Conservation (phyloP, 2,329 filamentous ascomycete species). For the Dactylonectria estremocensis region DNA sequence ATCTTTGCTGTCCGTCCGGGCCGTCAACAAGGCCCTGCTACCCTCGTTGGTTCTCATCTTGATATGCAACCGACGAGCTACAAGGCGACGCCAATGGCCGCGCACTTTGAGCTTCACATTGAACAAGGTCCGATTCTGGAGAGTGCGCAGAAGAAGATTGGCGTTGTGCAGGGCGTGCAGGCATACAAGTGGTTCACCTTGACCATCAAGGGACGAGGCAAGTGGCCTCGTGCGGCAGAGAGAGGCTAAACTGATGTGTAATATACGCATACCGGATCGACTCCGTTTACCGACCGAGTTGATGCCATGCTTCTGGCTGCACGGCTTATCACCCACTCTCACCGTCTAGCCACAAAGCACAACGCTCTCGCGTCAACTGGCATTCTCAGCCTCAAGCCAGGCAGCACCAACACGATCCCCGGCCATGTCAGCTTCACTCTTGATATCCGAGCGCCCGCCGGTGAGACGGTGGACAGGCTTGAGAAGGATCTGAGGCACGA, state of each 20-base stretch:
- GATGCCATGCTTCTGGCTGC: constrained; percentile 35
- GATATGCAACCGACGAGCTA: constrained; percentile 71
- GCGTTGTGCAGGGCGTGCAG: constrained; percentile 53
- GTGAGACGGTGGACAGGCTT: constrained; percentile 67
- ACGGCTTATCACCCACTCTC: constrained; percentile 31
- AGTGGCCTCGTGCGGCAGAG: not conserved
- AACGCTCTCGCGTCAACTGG: constrained; percentile 34
- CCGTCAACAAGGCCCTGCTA: constrained; percentile 71
- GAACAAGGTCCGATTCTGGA: constrained; percentile 85
- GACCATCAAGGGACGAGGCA: constrained; percentile 48
- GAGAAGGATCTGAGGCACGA: constrained; percentile 40
- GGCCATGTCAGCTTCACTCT: constrained; percentile 59
- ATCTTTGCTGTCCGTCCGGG: constrained; percentile 81
- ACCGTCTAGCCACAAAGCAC: constrained; percentile 32
- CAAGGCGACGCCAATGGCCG: constrained; percentile 70
- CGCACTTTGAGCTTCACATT: constrained; percentile 88
- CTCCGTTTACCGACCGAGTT: constrained; percentile 27
- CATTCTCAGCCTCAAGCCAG: constrained; percentile 29
- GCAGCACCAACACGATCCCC: constrained; percentile 38
- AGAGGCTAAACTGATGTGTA: not conserved
- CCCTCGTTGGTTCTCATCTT: constrained; percentile 77
- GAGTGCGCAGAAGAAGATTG: constrained; percentile 44
- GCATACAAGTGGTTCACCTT: constrained; percentile 53
- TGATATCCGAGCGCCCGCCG: constrained; percentile 73
- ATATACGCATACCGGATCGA: constrained; percentile 34